Percentiles rank a stretch among this genome's conserved stretches.
Conservation (phyloP, 2,329 filamentous ascomycete genomes). For the Aspergillus sp. region DNA sequence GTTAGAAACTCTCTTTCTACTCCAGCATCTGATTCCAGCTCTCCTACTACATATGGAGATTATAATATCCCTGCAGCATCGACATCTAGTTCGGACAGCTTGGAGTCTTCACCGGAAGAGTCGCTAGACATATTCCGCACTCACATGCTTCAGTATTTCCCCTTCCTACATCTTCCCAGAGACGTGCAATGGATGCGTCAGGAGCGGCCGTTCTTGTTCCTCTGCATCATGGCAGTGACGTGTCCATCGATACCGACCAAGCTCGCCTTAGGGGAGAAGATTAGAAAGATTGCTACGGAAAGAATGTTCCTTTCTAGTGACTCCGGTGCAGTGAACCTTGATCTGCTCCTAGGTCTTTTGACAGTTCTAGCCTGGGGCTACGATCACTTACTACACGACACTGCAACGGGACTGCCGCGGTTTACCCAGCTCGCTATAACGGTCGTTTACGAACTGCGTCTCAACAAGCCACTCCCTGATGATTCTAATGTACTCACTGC, state of each 20-base stretch:
- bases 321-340: neutral
- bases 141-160: neutral
- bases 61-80: neutral
- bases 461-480: neutral
- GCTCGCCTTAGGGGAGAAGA: neutral
- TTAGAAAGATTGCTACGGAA: neutral
- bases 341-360: neutral
- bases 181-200: neutral
- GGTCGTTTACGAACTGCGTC: neutral
- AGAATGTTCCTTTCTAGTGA: neutral
- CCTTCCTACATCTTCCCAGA: neutral
- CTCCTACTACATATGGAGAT: neutral
- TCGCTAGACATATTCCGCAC: neutral
- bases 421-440: neutral
- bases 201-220: neutral
- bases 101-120: neutral
- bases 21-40: neutral
- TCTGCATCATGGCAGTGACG: neutral
- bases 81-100: too few relatives aligned
- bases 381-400: neutral
- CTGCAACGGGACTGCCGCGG: neutral
- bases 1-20: neutral
- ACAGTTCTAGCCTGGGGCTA: neutral
- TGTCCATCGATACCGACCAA: neutral
- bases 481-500: neutral